Evolutionary conservation across 768 basidiomycete genomes (phyloP).

Genomic region (Leucosporidium creatinivorum): DNA sequence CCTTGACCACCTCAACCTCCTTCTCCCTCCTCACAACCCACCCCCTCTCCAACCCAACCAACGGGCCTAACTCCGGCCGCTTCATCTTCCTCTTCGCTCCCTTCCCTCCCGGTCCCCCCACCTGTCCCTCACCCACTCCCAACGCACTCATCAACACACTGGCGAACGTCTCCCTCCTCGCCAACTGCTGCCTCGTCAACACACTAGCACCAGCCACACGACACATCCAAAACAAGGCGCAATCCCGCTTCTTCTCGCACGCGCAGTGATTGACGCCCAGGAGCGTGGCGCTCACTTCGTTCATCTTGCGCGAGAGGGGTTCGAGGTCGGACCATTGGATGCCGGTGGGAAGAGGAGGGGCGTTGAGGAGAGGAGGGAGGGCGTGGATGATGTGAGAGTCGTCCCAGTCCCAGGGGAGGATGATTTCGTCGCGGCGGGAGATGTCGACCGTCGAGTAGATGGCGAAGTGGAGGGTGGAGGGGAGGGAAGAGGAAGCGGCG

Average conservation of each 20-base stretch:
- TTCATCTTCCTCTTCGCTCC: constrained; percentile 1
- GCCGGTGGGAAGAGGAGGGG: not conserved
- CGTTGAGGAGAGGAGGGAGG: constrained; percentile 1
- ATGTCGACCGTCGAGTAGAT: constrained; percentile 68
- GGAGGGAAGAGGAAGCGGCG: not conserved
- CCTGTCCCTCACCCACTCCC: not conserved
- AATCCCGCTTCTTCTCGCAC: constrained; percentile 25
- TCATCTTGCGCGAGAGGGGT: constrained; percentile 10
- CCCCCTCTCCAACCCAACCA: constrained; percentile 28
- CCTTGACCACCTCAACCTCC: constrained; percentile 2
- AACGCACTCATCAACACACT: not conserved
- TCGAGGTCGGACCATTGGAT: constrained; percentile 7
- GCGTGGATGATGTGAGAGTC: constrained; percentile 61
- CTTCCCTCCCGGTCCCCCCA: constrained; percentile 1
- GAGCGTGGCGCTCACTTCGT: constrained; percentile 10
- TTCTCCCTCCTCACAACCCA: constrained; percentile 11
- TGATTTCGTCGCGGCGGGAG: constrained; percentile 71
- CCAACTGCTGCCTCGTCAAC: not conserved
- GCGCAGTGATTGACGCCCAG: constrained; percentile 21
- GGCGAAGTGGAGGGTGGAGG: constrained; percentile 57
- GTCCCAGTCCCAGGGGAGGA: constrained; percentile 95
- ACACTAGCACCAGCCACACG: not conserved
- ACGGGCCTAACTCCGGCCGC: constrained; percentile 21
- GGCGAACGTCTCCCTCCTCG: constrained; percentile 4
- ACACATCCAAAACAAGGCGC: constrained; percentile 27